Conservation (phyloP, 352 stramenopile genomes). For the Blastocystis sp. region DNA sequence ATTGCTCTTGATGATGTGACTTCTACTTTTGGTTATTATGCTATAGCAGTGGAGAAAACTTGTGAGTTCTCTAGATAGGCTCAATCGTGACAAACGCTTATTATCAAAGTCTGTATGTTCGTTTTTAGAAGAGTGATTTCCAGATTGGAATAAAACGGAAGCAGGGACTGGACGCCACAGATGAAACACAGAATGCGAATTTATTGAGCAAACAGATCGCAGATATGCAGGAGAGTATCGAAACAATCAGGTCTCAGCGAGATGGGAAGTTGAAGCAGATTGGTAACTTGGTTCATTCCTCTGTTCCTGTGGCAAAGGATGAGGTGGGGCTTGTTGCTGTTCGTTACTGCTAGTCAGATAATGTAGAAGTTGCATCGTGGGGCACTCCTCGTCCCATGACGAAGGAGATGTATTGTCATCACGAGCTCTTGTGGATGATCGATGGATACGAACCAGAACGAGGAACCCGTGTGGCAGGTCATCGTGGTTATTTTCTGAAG, state of each 20-base stretch:
- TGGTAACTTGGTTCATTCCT: slow-evolving; percentile 90
- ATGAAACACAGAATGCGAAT: neutral
- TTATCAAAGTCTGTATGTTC: neutral
- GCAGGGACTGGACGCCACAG: neutral
- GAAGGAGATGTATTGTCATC: slow-evolving; percentile 62
- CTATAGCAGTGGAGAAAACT: slow-evolving; percentile 14
- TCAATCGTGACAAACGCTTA: slow-evolving; percentile 1
- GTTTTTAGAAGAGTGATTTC: neutral
- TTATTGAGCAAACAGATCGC: neutral
- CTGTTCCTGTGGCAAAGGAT: slow-evolving; percentile 88
- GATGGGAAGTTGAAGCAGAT: slow-evolving; percentile 80
- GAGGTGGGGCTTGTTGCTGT: slow-evolving; percentile 73
- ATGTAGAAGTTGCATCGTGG: slow-evolving; percentile 60
- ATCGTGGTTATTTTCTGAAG: slow-evolving; percentile 97
- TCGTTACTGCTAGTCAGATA: slow-evolving; percentile 66
- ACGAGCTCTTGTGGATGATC: slow-evolving; percentile 87
- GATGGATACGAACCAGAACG: slow-evolving; percentile 95
- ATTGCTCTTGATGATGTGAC: neutral
- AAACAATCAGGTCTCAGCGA: slow-evolving; percentile 63
- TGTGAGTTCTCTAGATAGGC: neutral
- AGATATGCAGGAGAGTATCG: neutral
- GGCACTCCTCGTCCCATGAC: slow-evolving; percentile 2
- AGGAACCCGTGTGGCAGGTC: slow-evolving; percentile 86
- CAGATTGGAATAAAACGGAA: slow-evolving; percentile 32
- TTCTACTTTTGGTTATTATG: neutral